Conservation (phyloP, 306 rosid genomes). For the Acacia melanoxylon region DNA sequence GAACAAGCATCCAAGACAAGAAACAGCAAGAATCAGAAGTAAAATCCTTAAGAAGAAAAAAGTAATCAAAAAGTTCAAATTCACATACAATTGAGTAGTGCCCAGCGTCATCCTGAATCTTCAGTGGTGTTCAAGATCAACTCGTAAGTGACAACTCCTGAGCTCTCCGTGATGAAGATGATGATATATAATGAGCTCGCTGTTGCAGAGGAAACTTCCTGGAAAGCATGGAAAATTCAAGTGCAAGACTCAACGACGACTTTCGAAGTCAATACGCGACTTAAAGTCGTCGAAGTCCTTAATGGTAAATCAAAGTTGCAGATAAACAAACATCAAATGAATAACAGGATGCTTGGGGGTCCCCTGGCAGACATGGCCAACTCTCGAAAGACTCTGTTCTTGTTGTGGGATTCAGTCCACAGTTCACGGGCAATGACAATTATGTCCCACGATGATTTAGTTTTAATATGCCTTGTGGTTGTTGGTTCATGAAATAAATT, state of each 20-base stretch:
- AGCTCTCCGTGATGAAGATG: not conserved
- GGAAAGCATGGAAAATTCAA: not conserved
- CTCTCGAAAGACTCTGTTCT: not conserved
- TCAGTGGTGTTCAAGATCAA: not conserved
- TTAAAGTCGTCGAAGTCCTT: not conserved
- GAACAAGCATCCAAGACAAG: not conserved
- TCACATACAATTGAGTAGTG: constrained; percentile 1
- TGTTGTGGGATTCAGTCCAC: not conserved
- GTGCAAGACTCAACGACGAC: not conserved
- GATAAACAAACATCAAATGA: not conserved
- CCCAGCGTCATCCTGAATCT: not conserved
- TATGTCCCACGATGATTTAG: not conserved
- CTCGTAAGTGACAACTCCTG: not conserved
- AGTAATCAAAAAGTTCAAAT: not conserved
- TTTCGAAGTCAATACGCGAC: not conserved
- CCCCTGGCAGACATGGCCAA: not conserved
- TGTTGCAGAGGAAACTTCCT: not conserved
- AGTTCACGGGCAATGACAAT: not conserved
- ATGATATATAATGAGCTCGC: not conserved
- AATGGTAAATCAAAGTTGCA: not conserved
- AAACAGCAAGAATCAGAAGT: not conserved
- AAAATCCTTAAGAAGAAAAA: not conserved
- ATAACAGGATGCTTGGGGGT: not conserved
- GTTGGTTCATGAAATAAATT: not conserved
- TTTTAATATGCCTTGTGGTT: not conserved